phyloP scores from a whole-genome alignment of 345 rosid species.

The Salix koriyanagi region DNA sequence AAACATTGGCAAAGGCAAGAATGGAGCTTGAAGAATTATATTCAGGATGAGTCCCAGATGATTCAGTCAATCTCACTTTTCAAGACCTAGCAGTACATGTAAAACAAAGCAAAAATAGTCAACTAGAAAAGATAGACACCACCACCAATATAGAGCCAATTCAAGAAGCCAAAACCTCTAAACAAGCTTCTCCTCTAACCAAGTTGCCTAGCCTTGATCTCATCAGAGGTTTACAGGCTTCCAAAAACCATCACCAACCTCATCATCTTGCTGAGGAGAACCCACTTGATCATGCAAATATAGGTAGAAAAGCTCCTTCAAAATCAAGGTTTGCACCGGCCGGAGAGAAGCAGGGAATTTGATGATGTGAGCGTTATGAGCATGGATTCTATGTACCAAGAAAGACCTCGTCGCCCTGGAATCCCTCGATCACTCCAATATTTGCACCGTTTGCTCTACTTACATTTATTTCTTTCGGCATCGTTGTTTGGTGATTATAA shows the following conservation, averaged over 20 bases:
- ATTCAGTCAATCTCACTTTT: conserved; percentile 63
- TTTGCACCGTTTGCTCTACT: conserved; percentile 57
- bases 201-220: too few relatives aligned
- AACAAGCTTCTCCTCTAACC: too few relatives aligned
- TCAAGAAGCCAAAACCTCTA: too few relatives aligned
- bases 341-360: conserved; percentile 10
- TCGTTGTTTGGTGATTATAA: conserved; percentile 47
- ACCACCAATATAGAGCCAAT: too few relatives aligned
- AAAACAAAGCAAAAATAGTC: conserved; percentile 7
- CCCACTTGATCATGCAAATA: too few relatives aligned
- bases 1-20: conserved; percentile 38
- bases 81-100: conserved; percentile 44
- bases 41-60: conserved; percentile 52
- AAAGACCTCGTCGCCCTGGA: conserved; percentile 45
- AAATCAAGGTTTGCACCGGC: too few relatives aligned
- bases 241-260: too few relatives aligned
- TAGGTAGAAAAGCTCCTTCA: too few relatives aligned
- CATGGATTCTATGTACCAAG: conserved; percentile 16
- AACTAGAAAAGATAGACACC: too few relatives aligned
- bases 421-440: conserved; percentile 56
- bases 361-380: conserved; percentile 19
- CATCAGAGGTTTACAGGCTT: too few relatives aligned
- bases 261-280: too few relatives aligned
- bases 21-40: conserved; percentile 62
- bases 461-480: conserved; percentile 51